Percentiles rank a stretch among this genome's conserved stretches.
Evolutionary conservation across 495 filamentous ascomycete species (phyloP).

Genomic region (Aspergillus baeticus): DNA sequence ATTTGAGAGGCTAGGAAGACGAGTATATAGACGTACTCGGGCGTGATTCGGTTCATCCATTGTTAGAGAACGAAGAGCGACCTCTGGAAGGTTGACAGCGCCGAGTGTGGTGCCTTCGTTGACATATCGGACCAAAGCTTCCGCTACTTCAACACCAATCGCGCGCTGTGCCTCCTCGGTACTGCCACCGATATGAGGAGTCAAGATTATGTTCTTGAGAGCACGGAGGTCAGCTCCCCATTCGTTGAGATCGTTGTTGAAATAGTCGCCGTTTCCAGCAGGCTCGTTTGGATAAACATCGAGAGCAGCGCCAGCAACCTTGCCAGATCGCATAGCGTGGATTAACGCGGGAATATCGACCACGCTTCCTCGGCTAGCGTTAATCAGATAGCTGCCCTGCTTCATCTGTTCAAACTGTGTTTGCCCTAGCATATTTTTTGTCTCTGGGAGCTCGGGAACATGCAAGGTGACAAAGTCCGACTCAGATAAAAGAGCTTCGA

Average conservation of each 20-base stretch:
- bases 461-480: conserved; percentile 94
- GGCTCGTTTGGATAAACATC: conserved; percentile 97
- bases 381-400: conserved; percentile 88
- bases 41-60: conserved; percentile 85
- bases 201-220: conserved; percentile 90
- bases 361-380: conserved; percentile 89
- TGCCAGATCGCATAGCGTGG: conserved; percentile 81
- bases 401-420: conserved; percentile 86
- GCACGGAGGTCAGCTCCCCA: conserved; percentile 86
- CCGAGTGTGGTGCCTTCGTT: conserved; percentile 86
- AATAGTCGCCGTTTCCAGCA: conserved; percentile 90
- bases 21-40: conserved; percentile 49
- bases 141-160: conserved; percentile 89
- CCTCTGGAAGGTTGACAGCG: conserved; percentile 95
- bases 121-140: conserved; percentile 86
- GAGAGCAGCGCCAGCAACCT: conserved; percentile 89
- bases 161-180: conserved; percentile 98
- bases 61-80: conserved; percentile 80
- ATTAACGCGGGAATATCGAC: conserved; percentile 93
- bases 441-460: conserved; percentile 91
- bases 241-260: conserved; percentile 76
- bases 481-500: conserved; percentile 70
- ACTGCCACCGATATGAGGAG: conserved; percentile 94
- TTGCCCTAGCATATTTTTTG: conserved; percentile 80
- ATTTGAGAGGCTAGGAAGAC: no score